Evolutionary conservation across 352 stramenopile species (phyloP).

Genomic region (Globisporangium iwayamae): DNA sequence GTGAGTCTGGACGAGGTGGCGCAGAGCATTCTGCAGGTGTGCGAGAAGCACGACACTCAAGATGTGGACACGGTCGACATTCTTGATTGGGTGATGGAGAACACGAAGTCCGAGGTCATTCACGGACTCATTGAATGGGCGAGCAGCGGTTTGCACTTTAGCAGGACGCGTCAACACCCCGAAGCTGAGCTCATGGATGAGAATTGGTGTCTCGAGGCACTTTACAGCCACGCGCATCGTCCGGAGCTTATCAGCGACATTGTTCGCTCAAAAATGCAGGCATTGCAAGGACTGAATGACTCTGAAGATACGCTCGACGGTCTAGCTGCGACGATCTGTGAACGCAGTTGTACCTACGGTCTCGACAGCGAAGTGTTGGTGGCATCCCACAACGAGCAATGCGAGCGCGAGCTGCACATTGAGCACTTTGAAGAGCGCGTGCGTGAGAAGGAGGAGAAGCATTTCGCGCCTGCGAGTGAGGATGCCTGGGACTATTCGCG

Average conservation of each 20-base stretch:
- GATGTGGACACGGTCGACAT: conserved; percentile 38
- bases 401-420: conserved; percentile 54
- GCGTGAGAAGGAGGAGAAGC: conserved; percentile 16
- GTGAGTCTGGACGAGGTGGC: conserved; percentile 66
- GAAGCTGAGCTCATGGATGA: conserved; percentile 36
- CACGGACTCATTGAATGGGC: conserved; percentile 76
- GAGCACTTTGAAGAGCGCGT: conserved; percentile 44
- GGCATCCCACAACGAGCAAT: conserved; percentile 42
- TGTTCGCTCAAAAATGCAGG: conserved; percentile 21
- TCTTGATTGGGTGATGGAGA: conserved; percentile 87
- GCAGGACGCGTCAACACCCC: conserved; percentile 23
- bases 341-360: conserved; percentile 20
- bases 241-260: conserved; percentile 33
- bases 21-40: conserved; percentile 34
- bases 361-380: conserved; percentile 39
- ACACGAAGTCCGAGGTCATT: conserved; percentile 66
- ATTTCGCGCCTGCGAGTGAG: conserved; percentile 21
- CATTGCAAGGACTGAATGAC: conserved; percentile 13
- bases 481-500: conserved; percentile 19
- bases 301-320: conserved; percentile 81
- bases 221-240: conserved; percentile 31
- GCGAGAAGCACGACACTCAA: not conserved
- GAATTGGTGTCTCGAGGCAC: conserved; percentile 38
- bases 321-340: conserved; percentile 13
- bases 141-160: conserved; percentile 68